Evolutionary conservation across 1,284 basidiomycete species (phyloP), one percentile per base, ranked within the genome.

Genomic region (Rhodotorula sp.): DNA sequence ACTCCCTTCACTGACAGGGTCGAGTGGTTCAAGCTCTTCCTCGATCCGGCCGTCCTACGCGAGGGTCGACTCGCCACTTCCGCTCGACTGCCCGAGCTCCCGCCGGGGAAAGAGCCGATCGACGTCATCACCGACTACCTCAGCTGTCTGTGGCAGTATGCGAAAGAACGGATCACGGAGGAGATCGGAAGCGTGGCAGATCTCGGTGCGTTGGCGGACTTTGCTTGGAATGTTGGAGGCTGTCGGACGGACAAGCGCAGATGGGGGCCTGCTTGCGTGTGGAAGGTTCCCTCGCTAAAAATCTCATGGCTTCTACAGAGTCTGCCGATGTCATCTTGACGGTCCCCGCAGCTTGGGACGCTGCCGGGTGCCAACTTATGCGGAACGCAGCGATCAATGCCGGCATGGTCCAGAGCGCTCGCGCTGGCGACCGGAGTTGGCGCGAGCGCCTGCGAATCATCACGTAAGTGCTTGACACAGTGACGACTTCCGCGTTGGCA

Each of bases 321-420:
- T 84, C 87, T 51, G 90, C 89, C 59, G 87, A 90, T 75, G 88
- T 91, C 8, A 88, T 88, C 84, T 81, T 91, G 61, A 91, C 89
- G 15, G 90, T 91, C 14, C 91, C 90, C 63, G 91, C 90, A 20
- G 89, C 90, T 48, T 92, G 91, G 91, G 90, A 91, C 79, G 89
- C 87, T 1, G 87, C 84, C 73, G 90, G 89, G 0, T 90, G 88
- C 76, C 87, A 88, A 70, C 84, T 91, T 74, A 91, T 93, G 90
- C 85, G 89, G 44, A 87, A 87, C 64, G 89, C 89, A 57, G 90
- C 90, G 10, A 88, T 92, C 70, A 82, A 83, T 33, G 90, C 90
- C 22, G 89, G 89, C 0, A 83, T 93, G 14, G 90, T 92, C 20
- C 87, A 87, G 71, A 87, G 86, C 64, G 82, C 87, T 6, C 81